A percentile compares a stretch with the other conserved stretches of the same genome.
Evolutionary conservation across 1,284 basidiomycete genomes (phyloP).

Genomic region (Moniliella sp.): DNA sequence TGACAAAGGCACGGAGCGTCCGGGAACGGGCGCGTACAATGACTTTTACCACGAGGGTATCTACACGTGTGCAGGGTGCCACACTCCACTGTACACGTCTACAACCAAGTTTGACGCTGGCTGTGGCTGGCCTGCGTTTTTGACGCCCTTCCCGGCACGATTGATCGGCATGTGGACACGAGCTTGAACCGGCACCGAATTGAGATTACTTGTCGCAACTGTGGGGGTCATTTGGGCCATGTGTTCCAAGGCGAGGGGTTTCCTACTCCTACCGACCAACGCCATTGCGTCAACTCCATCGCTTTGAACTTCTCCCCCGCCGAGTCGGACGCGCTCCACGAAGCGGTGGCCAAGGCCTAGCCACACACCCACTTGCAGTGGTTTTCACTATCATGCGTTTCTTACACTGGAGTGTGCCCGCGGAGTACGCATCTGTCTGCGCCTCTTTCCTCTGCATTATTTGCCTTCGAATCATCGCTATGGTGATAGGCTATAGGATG

Average conservation of each 20-base stretch:
- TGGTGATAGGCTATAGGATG: too few species aligned
- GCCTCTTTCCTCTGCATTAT: too few species aligned
- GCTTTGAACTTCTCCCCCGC: too few species aligned
- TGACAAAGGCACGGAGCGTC: constrained; percentile 61
- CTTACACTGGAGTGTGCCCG: too few species aligned
- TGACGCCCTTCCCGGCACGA: constrained; percentile 74
- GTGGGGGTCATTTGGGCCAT: constrained; percentile 75
- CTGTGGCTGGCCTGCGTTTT: constrained; percentile 92
- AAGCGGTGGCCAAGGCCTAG: too few species aligned
- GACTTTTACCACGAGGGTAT: constrained; percentile 46
- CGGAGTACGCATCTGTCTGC: too few species aligned
- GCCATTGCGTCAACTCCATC: constrained; percentile 60
- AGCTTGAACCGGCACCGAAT: constrained; percentile 39
- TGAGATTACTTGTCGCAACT: constrained; percentile 53
- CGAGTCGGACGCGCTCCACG: too few species aligned
- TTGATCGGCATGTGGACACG: constrained; percentile 40
- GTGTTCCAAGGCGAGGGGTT: constrained; percentile 70
- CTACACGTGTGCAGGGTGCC: constrained; percentile 41
- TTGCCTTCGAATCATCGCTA: too few species aligned
- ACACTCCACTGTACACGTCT: constrained; percentile 51
- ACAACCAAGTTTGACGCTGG: constrained; percentile 75
- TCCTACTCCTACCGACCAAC: constrained; percentile 46
- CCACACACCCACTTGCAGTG: too few species aligned
- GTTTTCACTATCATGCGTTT: too few species aligned
- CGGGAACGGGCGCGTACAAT: constrained; percentile 59